Evolutionary conservation across 768 basidiomycete species (phyloP).

Genomic region (Mycena latifolia): DNA sequence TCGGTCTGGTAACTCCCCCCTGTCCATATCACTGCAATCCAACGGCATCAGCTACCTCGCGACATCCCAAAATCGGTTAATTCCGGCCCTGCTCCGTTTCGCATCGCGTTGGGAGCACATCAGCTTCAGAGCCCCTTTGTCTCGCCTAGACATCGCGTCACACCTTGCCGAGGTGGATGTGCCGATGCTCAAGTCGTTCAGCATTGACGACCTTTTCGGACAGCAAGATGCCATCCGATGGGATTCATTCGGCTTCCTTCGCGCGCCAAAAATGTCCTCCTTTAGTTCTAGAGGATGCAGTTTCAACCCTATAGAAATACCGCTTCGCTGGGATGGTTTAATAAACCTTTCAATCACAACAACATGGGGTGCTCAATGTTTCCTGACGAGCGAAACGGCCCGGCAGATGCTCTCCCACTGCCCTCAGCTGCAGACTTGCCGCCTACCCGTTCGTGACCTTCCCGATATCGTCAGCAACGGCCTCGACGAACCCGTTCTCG

Average conservation of each 20-base stretch:
- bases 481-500: too few relatives aligned
- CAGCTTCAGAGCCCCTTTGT: not conserved
- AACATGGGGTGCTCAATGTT: too few relatives aligned
- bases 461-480: too few relatives aligned
- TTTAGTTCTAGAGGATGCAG: not conserved
- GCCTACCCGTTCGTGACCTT: too few relatives aligned
- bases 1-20: conserved; percentile 6
- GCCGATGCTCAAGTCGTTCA: conserved; percentile 4
- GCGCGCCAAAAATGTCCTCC: not conserved
- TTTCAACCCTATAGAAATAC: not conserved
- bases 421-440: too few relatives aligned
- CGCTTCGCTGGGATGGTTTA: conserved; percentile 12
- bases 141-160: not conserved
- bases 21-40: conserved; percentile 10
- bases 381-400: too few relatives aligned
- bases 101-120: conserved; percentile 20
- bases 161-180: conserved; percentile 4
- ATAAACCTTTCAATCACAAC: not conserved
- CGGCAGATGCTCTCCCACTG: too few relatives aligned
- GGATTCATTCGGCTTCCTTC: conserved; percentile 1
- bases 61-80: not conserved
- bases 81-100: not conserved
- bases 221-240: not conserved
- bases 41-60: not conserved
- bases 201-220: not conserved